Evolutionary conservation across 2,329 filamentous ascomycete species (phyloP).

Genomic region (Fusarium sp.): DNA sequence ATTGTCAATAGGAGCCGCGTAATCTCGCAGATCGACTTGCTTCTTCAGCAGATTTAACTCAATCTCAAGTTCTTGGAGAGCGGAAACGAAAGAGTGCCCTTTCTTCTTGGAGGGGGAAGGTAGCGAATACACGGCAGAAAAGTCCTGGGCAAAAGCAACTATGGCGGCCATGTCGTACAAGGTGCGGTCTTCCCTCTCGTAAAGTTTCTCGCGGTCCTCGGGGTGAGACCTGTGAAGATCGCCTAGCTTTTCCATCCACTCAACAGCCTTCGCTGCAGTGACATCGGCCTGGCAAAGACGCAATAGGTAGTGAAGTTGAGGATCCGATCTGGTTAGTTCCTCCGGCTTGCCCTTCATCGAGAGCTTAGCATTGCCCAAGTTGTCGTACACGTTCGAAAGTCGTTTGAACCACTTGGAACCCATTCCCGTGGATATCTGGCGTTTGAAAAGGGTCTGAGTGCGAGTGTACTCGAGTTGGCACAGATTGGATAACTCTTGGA

Average conservation of each 20-base stretch:
- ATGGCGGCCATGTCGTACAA: slow-evolving; percentile 56
- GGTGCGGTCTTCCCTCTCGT: slow-evolving; percentile 51
- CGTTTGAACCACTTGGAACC: slow-evolving; percentile 60
- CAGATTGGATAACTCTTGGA: slow-evolving; percentile 62
- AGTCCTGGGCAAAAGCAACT: slow-evolving; percentile 56
- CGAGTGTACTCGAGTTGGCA: slow-evolving; percentile 60
- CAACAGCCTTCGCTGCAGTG: slow-evolving; percentile 52
- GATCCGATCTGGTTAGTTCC: slow-evolving; percentile 53
- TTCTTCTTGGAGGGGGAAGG: slow-evolving; percentile 57
- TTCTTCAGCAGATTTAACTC: slow-evolving; percentile 57
- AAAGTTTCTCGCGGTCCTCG: slow-evolving; percentile 52
- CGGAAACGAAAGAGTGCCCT: slow-evolving; percentile 54
- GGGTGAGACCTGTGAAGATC: slow-evolving; percentile 55
- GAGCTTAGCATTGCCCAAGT: slow-evolving; percentile 54
- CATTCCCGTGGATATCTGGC: slow-evolving; percentile 53
- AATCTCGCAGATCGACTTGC: slow-evolving; percentile 57
- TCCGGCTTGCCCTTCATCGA: slow-evolving; percentile 59
- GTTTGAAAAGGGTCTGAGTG: slow-evolving; percentile 56
- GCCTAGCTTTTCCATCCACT: slow-evolving; percentile 58
- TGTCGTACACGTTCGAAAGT: slow-evolving; percentile 53
- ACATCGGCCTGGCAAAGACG: slow-evolving; percentile 59
- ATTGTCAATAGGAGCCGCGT: slow-evolving; percentile 58
- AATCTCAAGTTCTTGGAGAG: slow-evolving; percentile 51
- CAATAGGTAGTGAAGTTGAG: slow-evolving; percentile 60
- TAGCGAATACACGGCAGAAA: slow-evolving; percentile 52